A percentile compares a stretch with the other conserved stretches of the same genome.
These are phyloP conservation scores for Eucalyptus regnans DNA, from an alignment of 345 rosid species.

Conservation along the genomic window DNA sequence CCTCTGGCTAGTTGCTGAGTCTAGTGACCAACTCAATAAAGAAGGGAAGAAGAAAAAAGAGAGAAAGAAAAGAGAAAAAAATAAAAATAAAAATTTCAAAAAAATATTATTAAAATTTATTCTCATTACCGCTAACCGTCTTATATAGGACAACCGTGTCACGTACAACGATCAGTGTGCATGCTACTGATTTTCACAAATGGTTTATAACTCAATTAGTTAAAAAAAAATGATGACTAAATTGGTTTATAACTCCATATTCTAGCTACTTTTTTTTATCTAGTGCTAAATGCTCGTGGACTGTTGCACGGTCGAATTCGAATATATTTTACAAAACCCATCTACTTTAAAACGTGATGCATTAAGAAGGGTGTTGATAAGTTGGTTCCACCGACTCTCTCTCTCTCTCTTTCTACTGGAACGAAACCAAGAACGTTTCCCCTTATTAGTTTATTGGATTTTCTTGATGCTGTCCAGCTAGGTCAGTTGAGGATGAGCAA, in stretches of 20 bases:
- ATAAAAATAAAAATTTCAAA: too few relatives aligned
- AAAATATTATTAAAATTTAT: too few relatives aligned
- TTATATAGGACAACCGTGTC: fast-evolving
- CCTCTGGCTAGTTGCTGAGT: too few relatives aligned
- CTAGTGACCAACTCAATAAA: fast-evolving
- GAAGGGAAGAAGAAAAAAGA: too few relatives aligned
- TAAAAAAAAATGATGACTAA: not conserved
- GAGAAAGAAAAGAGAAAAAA: too few relatives aligned
- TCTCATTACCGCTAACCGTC: fast-evolving
- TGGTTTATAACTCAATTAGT: not conserved
- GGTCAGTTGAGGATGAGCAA: not conserved
- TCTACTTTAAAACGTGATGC: not conserved
- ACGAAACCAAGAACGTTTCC: not conserved
- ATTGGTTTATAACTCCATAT: fast-evolving
- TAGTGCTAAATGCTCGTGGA: not conserved
- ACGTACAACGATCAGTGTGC: fast-evolving
- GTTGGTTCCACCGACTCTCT: not conserved
- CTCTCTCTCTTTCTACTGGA: not conserved
- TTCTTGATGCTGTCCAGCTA: not conserved
- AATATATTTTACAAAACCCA: not conserved
- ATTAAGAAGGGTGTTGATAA: not conserved
- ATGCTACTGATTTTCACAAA: not conserved
- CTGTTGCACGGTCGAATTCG: not conserved
- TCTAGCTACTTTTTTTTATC: not conserved
- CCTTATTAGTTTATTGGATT: not conserved